Conservation (phyloP, 805 yeast species). For the Yarrowia bubula region DNA sequence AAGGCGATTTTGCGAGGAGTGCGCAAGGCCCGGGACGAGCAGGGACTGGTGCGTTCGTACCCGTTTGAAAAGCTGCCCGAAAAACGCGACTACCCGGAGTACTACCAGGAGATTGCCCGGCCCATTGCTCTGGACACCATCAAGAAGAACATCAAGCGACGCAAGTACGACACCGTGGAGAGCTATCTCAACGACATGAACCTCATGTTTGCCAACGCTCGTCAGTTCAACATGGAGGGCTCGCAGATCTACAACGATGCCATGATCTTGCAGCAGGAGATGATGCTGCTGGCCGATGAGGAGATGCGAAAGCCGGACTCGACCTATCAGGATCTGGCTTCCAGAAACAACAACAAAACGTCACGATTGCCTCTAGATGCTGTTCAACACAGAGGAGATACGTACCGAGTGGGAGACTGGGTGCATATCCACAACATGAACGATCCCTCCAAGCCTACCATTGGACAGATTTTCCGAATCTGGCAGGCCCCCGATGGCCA, state of each 20-base stretch:
- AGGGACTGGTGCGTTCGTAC: constrained; percentile 49
- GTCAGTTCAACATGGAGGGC: constrained; percentile 58
- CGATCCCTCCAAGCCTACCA: constrained; percentile 84
- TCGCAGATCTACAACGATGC: constrained; percentile 62
- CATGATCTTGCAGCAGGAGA: constrained; percentile 58
- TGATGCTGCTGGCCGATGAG: constrained; percentile 54
- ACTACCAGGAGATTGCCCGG: constrained; percentile 45
- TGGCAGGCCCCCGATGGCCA: constrained; percentile 82
- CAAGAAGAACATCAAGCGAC: constrained; percentile 76
- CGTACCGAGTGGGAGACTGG: constrained; percentile 92
- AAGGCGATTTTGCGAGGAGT: constrained; percentile 79
- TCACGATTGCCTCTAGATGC: constrained; percentile 78
- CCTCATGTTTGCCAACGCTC: constrained; percentile 71
- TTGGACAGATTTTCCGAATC: constrained; percentile 88
- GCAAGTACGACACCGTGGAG: constrained; percentile 75
- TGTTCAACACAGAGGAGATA: constrained; percentile 65
- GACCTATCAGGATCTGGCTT: constrained; percentile 53
- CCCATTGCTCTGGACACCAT: constrained; percentile 50
- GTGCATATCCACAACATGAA: constrained; percentile 82
- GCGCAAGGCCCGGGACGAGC: constrained; percentile 64
- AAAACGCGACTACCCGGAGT: constrained; percentile 52
- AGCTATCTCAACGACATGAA: constrained; percentile 74
- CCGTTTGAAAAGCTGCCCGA: constrained; percentile 84
- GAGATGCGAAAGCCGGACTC: constrained; percentile 82
- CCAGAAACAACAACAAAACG: constrained; percentile 53